Evolutionary conservation across 129 eudicot species (phyloP).

Genomic region (Lonicera japonica): DNA sequence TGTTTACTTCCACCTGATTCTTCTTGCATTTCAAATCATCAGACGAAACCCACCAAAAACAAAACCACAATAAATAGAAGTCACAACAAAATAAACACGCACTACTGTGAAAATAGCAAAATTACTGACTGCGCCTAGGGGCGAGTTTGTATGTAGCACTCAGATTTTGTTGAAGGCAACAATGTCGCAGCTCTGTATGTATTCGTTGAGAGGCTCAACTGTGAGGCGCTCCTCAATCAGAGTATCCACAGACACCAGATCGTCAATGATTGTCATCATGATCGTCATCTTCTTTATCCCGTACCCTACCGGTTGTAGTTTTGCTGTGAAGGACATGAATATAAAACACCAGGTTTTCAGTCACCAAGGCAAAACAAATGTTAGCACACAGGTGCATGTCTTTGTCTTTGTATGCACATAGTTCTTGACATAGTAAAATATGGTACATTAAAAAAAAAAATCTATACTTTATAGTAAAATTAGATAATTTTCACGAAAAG

Average conservation of each 20-base stretch:
- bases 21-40: too few relatives aligned
- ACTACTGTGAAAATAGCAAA: constrained; percentile 7
- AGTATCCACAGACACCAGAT: constrained; percentile 82
- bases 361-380: too few relatives aligned
- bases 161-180: constrained; percentile 97
- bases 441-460: too few relatives aligned
- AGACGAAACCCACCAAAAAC: too few relatives aligned
- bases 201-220: constrained; percentile 74
- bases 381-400: too few relatives aligned
- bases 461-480: too few relatives aligned
- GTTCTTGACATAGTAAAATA: too few relatives aligned
- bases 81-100: neutral
- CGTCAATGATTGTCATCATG: constrained; percentile 92
- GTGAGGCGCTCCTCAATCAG: constrained; percentile 84
- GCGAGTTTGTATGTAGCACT: constrained; percentile 13
- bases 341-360: neutral
- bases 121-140: neutral
- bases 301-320: constrained; percentile 90
- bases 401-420: too few relatives aligned
- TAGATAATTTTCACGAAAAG: too few relatives aligned
- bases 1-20: too few relatives aligned
- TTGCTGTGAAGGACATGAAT: constrained; percentile 47
- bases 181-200: constrained; percentile 94
- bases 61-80: too few relatives aligned
- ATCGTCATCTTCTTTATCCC: constrained; percentile 92